Percentiles rank a stretch among this genome's conserved stretches.
Evolutionary conservation across 208 protist genomes (phyloP).

Genomic region (Angomonas ambiguus): DNA sequence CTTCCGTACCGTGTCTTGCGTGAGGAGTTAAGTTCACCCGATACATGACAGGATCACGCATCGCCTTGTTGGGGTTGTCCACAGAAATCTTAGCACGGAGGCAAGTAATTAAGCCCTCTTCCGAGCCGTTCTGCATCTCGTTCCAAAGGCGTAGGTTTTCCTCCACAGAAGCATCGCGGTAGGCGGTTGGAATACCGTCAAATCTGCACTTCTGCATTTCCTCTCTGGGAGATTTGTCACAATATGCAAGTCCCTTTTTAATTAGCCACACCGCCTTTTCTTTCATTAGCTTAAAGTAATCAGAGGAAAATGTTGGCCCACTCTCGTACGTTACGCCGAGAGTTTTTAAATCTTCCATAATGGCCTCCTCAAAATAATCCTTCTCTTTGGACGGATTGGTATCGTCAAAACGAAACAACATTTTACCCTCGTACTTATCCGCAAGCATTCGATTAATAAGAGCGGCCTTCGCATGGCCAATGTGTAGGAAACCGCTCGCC

Average conservation of each 20-base stretch:
- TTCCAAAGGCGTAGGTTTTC: slow-evolving; percentile 95
- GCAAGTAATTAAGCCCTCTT: slow-evolving; percentile 90
- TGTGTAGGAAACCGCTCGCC: slow-evolving; percentile 96
- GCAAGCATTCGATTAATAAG: slow-evolving; percentile 98
- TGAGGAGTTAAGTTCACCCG: slow-evolving; percentile 93
- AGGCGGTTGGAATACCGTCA: slow-evolving; percentile 87
- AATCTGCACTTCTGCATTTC: slow-evolving; percentile 93
- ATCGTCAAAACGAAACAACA: slow-evolving; percentile 99
- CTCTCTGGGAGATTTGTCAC: slow-evolving; percentile 96
- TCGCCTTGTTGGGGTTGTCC: slow-evolving; percentile 91
- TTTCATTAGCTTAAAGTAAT: slow-evolving; percentile 96
- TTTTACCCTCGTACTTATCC: slow-evolving; percentile 94
- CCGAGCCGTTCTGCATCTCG: slow-evolving; percentile 90
- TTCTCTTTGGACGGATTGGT: slow-evolving; percentile 99
- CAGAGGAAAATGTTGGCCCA: slow-evolving; percentile 93
- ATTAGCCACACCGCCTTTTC: slow-evolving; percentile 91
- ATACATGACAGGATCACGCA: slow-evolving; percentile 98
- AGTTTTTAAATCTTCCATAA: slow-evolving; percentile 92
- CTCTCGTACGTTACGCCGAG: slow-evolving; percentile 90
- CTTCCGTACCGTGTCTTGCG: slow-evolving; percentile 87
- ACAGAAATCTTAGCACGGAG: slow-evolving; percentile 97
- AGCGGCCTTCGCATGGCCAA: slow-evolving; percentile 98
- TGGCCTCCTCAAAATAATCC: slow-evolving; percentile 94
- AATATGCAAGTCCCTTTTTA: slow-evolving; percentile 91
- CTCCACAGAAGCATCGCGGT: slow-evolving; percentile 89